Evolutionary conservation across 1,139 yeast species (phyloP).

Genomic region (Pichia sp.): DNA sequence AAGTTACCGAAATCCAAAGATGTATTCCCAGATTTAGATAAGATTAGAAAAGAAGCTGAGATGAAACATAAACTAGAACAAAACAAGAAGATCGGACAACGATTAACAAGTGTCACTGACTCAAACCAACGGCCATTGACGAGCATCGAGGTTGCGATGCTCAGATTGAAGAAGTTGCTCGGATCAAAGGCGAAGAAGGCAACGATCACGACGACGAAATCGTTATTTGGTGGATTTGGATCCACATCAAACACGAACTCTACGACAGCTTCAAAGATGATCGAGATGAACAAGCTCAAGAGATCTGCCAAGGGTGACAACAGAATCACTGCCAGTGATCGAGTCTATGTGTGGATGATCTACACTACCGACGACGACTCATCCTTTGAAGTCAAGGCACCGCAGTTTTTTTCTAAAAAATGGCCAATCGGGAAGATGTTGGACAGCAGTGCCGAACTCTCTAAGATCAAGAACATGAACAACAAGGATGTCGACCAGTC

Average conservation of each 20-base stretch:
- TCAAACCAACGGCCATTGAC: constrained; percentile 15
- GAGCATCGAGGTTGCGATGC: constrained; percentile 20
- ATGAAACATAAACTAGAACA: constrained; percentile 14
- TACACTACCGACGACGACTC: constrained; percentile 37
- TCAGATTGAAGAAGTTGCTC: constrained; percentile 17
- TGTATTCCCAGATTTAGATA: constrained; percentile 57
- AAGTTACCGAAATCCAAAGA: constrained; percentile 34
- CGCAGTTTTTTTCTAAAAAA: constrained; percentile 34
- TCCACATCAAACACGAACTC: not conserved
- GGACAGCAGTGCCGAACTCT: constrained; percentile 59
- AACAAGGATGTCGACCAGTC: constrained; percentile 45
- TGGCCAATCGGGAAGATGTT: constrained; percentile 81
- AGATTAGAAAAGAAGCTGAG: constrained; percentile 39
- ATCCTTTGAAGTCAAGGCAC: constrained; percentile 30
- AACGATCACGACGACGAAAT: constrained; percentile 20
- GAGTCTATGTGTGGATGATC: constrained; percentile 62
- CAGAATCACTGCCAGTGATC: constrained; percentile 50
- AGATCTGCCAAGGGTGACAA: constrained; percentile 68
- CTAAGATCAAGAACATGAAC: constrained; percentile 57
- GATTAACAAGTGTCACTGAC: constrained; percentile 13
- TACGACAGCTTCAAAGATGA: constrained; percentile 19
- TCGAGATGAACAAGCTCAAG: constrained; percentile 44
- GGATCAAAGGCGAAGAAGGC: constrained; percentile 3
- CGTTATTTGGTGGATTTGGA: not conserved
- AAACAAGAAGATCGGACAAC: constrained; percentile 15